These are phyloP conservation scores for Aphanoascus verrucosus DNA, from an alignment of 2,329 filamentous ascomycete species.

Conservation along the genomic window DNA sequence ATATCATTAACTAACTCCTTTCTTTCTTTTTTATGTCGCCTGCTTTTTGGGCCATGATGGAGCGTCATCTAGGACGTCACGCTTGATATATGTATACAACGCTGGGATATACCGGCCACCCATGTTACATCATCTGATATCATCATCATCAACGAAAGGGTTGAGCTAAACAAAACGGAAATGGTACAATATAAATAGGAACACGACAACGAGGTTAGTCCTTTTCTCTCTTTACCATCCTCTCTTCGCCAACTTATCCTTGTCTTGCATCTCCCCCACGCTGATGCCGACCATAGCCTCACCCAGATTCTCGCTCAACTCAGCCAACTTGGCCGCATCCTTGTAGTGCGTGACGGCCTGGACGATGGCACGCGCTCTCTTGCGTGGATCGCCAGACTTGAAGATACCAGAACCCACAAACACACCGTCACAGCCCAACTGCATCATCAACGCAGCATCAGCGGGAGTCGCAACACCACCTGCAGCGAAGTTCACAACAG, in stretches of 20 bases:
- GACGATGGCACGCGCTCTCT: slow-evolving; percentile 88
- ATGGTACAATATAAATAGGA: neutral
- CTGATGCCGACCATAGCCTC: slow-evolving; percentile 98
- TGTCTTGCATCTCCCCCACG: slow-evolving; percentile 62
- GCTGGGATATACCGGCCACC: slow-evolving; percentile 3
- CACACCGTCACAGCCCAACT: slow-evolving; percentile 92
- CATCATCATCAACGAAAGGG: neutral
- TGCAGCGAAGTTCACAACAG: slow-evolving; percentile 95
- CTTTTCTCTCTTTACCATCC: slow-evolving; percentile 59
- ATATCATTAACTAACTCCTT: neutral
- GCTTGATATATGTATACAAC: neutral
- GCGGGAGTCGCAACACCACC: slow-evolving; percentile 99
- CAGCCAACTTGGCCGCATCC: slow-evolving; percentile 73
- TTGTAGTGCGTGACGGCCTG: slow-evolving; percentile 84
- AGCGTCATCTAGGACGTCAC: slow-evolving; percentile 1
- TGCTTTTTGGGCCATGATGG: neutral
- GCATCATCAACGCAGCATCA: slow-evolving; percentile 97
- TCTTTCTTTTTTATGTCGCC: neutral
- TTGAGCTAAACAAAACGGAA: neutral
- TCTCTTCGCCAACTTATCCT: slow-evolving; percentile 71
- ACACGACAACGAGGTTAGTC: neutral
- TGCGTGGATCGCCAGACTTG: slow-evolving; percentile 83
- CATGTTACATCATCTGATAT: slow-evolving; percentile 6
- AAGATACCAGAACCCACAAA: slow-evolving; percentile 97
- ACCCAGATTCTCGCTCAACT: slow-evolving; percentile 80